Conservation (phyloP, 2,329 filamentous ascomycete species). For the Botrytis byssoidea region DNA sequence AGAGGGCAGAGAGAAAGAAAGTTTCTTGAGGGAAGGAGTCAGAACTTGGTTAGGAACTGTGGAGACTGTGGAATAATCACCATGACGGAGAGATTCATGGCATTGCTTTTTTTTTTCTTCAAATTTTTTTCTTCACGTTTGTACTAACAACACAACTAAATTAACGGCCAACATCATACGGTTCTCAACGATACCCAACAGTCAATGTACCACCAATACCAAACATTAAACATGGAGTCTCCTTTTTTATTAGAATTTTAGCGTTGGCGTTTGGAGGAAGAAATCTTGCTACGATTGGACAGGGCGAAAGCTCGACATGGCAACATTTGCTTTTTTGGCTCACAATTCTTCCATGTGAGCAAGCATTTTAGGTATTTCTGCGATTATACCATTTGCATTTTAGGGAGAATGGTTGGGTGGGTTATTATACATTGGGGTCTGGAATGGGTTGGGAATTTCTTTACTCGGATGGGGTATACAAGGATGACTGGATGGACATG, state of each 20-base stretch:
- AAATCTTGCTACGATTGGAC: slow-evolving; percentile 3
- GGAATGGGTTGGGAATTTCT: neutral
- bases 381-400: slow-evolving; percentile 16
- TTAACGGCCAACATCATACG: slow-evolving; percentile 11
- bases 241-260: slow-evolving; percentile 11
- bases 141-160: slow-evolving; percentile 14
- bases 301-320: neutral
- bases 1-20: slow-evolving; percentile 39
- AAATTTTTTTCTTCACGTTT: slow-evolving; percentile 1
- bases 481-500: slow-evolving; percentile 1
- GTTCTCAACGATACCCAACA: slow-evolving; percentile 19
- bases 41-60: slow-evolving; percentile 52
- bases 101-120: neutral
- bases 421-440: neutral
- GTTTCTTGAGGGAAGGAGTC: slow-evolving; percentile 56
- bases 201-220: slow-evolving; percentile 12
- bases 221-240: slow-evolving; percentile 12
- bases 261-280: slow-evolving; percentile 14
- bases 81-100: neutral
- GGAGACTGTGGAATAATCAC: slow-evolving; percentile 39
- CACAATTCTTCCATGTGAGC: neutral
- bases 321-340: slow-evolving; percentile 2
- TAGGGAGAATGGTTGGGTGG: slow-evolving; percentile 9
- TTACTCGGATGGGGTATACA: slow-evolving; percentile 7
- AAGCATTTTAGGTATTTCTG: neutral